Evolutionary conservation across 768 basidiomycete species (phyloP).

Genomic region (Kwoniella europaea): DNA sequence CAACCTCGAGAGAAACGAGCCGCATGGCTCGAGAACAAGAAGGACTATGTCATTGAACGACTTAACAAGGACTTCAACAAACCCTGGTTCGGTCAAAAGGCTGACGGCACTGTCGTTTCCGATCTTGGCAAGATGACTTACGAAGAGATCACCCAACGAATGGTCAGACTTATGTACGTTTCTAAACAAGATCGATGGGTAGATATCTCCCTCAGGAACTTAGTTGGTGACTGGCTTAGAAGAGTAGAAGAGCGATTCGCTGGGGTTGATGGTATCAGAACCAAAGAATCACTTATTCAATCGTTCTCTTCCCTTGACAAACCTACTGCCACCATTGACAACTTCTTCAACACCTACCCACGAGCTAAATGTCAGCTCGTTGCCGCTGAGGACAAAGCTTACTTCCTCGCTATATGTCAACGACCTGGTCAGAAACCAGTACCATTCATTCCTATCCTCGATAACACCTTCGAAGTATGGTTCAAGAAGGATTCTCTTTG

Average conservation of each 20-base stretch:
- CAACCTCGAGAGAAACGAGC: slow-evolving; percentile 93
- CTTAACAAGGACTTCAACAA: slow-evolving; percentile 95
- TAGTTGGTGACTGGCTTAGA: slow-evolving; percentile 95
- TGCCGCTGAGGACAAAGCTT: slow-evolving; percentile 89
- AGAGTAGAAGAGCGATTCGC: slow-evolving; percentile 95
- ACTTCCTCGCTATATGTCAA: slow-evolving; percentile 94
- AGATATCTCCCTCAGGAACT: slow-evolving; percentile 85
- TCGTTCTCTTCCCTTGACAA: slow-evolving; percentile 84
- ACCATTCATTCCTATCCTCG: slow-evolving; percentile 95
- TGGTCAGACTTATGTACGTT: slow-evolving; percentile 94
- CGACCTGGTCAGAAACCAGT: slow-evolving; percentile 97
- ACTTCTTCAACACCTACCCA: slow-evolving; percentile 85
- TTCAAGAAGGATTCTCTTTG: slow-evolving; percentile 99
- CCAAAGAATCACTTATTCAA: slow-evolving; percentile 80
- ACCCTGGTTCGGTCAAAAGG: slow-evolving; percentile 87
- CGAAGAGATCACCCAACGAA: slow-evolving; percentile 88
- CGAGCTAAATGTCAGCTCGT: slow-evolving; percentile 82
- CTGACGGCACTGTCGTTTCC: slow-evolving; percentile 78
- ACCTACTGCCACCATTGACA: slow-evolving; percentile 68
- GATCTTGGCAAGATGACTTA: slow-evolving; percentile 98
- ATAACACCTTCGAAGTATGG: slow-evolving; percentile 94
- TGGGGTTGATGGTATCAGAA: slow-evolving; percentile 74
- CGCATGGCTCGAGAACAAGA: slow-evolving; percentile 83
- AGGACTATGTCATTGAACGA: slow-evolving; percentile 85
- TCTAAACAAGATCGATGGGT: slow-evolving; percentile 90